A percentile compares a stretch with the other conserved stretches of the same genome.
Evolutionary conservation across 2,329 filamentous ascomycete genomes (phyloP).

Genomic region (Tolypocladium pustulatum): DNA sequence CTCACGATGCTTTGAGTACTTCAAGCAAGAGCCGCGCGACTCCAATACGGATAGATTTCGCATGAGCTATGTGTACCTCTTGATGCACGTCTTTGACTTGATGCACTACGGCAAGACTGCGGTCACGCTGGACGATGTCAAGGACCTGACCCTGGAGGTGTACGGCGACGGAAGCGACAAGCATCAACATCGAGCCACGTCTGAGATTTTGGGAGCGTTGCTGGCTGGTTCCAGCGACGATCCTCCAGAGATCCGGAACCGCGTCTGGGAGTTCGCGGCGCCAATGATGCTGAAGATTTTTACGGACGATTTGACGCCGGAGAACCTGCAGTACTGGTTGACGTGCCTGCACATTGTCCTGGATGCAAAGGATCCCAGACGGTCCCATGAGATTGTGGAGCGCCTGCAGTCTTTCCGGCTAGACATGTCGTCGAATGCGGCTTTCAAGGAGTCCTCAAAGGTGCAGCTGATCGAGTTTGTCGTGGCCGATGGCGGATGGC

Average conservation of each 20-base stretch:
- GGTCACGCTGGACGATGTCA: slow-evolving; percentile 78
- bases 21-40: slow-evolving; percentile 94
- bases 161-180: slow-evolving; percentile 94
- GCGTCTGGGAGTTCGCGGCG: slow-evolving; percentile 82
- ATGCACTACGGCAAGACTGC: slow-evolving; percentile 70
- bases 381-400: slow-evolving; percentile 76
- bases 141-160: slow-evolving; percentile 64
- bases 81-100: slow-evolving; percentile 84
- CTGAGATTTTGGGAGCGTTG: slow-evolving; percentile 84
- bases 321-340: slow-evolving; percentile 91
- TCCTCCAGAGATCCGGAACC: slow-evolving; percentile 58
- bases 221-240: slow-evolving; percentile 74
- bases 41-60: slow-evolving; percentile 73
- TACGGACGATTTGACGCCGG: slow-evolving; percentile 83
- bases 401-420: slow-evolving; percentile 76
- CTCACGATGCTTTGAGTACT: slow-evolving; percentile 74
- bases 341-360: slow-evolving; percentile 85
- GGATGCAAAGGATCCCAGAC: slow-evolving; percentile 80
- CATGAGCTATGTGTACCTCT: slow-evolving; percentile 74
- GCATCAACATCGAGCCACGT: slow-evolving; percentile 90
- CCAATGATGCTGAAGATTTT: slow-evolving; percentile 81
- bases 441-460: slow-evolving; percentile 98
- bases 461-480: slow-evolving; percentile 83
- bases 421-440: slow-evolving; percentile 90
- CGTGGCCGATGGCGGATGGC: slow-evolving; percentile 85